These are phyloP conservation scores for Lodderomyces theae DNA, from an alignment of 1,139 yeast species.

Conservation along the genomic window DNA sequence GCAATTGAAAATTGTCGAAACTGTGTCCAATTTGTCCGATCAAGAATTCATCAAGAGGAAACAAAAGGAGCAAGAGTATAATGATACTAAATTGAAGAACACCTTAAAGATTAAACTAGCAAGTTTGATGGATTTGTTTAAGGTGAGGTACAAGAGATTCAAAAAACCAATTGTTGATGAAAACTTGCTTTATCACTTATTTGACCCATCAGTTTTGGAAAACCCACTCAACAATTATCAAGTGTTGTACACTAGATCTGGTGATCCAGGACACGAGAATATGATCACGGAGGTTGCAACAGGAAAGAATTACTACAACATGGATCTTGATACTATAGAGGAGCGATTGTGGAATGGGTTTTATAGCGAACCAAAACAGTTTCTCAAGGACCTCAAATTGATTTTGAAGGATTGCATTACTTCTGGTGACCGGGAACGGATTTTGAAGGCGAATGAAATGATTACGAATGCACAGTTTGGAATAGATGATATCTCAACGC, in stretches of 20 bases:
- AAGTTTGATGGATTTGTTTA: slow-evolving; percentile 85
- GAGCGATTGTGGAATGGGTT: slow-evolving; percentile 96
- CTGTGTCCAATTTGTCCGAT: slow-evolving; percentile 11
- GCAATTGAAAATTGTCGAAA: slow-evolving; percentile 27
- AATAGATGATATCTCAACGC: slow-evolving; percentile 79
- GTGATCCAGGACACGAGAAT: slow-evolving; percentile 50
- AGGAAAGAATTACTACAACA: slow-evolving; percentile 72
- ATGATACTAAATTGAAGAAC: slow-evolving; percentile 81
- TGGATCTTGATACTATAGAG: slow-evolving; percentile 92
- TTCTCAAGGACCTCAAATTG: slow-evolving; percentile 77
- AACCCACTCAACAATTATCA: slow-evolving; percentile 42
- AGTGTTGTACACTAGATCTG: slow-evolving; percentile 52
- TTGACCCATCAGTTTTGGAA: slow-evolving; percentile 52
- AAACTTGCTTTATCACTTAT: slow-evolving; percentile 64
- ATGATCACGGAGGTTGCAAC: slow-evolving; percentile 79
- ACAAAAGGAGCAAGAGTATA: slow-evolving; percentile 55
- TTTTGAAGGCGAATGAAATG: slow-evolving; percentile 92
- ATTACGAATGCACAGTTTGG: slow-evolving; percentile 94
- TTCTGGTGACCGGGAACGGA: slow-evolving; percentile 78
- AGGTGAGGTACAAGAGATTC: slow-evolving; percentile 82
- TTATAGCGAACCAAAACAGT: slow-evolving; percentile 91
- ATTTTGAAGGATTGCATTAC: slow-evolving; percentile 77
- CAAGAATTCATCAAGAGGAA: slow-evolving; percentile 27
- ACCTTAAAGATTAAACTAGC: slow-evolving; percentile 80
- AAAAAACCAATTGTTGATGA: slow-evolving; percentile 90